A percentile compares a stretch with the other conserved stretches of the same genome.
Evolutionary conservation across 805 yeast genomes (phyloP).

Genomic region (Tetrapisispora pingtungensis): DNA sequence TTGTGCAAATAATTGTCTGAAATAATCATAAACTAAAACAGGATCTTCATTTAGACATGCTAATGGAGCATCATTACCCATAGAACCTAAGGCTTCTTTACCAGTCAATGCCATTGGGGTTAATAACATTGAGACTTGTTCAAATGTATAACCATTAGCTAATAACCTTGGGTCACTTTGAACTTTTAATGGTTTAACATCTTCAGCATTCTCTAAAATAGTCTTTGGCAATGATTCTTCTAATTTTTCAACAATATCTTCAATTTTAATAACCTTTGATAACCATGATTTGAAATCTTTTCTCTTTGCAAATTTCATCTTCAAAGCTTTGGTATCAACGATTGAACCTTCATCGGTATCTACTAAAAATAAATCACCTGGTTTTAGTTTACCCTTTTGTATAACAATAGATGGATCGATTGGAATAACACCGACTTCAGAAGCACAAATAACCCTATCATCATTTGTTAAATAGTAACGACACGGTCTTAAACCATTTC

Average conservation of each 20-base stretch:
- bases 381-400: conserved; percentile 88
- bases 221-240: conserved; percentile 15
- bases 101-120: conserved; percentile 92
- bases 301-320: conserved; percentile 65
- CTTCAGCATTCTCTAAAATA: conserved; percentile 11
- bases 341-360: conserved; percentile 89
- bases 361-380: conserved; percentile 91
- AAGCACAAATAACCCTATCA: conserved; percentile 92
- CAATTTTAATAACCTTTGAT: conserved; percentile 74
- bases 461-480: conserved; percentile 93
- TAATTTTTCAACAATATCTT: conserved; percentile 55
- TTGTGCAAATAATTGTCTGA: conserved; percentile 93
- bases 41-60: conserved; percentile 95
- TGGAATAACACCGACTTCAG: conserved; percentile 95
- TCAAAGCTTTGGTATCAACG: conserved; percentile 87
- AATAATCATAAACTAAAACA: conserved; percentile 80
- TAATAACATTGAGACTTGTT: conserved; percentile 71
- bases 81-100: conserved; percentile 92
- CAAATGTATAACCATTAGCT: conserved; percentile 91
- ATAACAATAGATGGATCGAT: conserved; percentile 73
- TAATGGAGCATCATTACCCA: conserved; percentile 96
- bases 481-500: conserved; percentile 97
- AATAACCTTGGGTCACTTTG: conserved; percentile 75
- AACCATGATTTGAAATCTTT: conserved; percentile 93
- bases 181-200: conserved; percentile 27